Conservation (phyloP, 2,329 filamentous ascomycete species). For the Epichloe hybrida region DNA sequence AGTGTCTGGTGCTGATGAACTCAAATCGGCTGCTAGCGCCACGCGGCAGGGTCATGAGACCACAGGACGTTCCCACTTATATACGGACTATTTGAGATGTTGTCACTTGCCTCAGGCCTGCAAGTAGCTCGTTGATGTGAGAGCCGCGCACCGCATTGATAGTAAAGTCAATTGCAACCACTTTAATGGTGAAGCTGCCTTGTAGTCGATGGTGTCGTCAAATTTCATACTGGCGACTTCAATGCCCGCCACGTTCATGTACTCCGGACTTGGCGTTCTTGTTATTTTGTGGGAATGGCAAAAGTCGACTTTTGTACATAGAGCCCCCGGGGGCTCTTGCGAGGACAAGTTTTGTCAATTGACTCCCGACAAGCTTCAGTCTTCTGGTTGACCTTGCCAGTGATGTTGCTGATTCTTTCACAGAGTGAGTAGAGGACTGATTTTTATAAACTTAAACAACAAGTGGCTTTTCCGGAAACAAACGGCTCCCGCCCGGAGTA, state of each 20-base stretch:
- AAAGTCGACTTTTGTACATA: not conserved
- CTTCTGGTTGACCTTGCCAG: not conserved
- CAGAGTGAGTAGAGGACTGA: not conserved
- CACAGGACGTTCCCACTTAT: conserved; percentile 13
- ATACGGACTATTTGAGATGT: not conserved
- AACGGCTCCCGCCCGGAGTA: no score
- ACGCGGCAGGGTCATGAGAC: conserved; percentile 19
- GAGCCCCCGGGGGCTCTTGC: no score
- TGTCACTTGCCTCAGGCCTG: conserved; percentile 2
- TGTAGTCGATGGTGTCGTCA: no score
- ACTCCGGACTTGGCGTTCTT: no score
- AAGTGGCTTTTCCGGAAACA: no score
- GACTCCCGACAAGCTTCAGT: no score
- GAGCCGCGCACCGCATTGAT: conserved; percentile 5
- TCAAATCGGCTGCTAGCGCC: conserved; percentile 15
- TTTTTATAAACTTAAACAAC: no score
- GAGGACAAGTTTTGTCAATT: no score
- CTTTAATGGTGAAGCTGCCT: no score
- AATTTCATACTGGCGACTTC: no score
- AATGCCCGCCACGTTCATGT: no score
- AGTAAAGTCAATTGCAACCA: no score
- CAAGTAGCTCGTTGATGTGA: not conserved
- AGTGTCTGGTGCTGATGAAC: conserved; percentile 3
- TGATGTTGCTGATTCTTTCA: not conserved
- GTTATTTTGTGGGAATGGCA: not conserved